Evolutionary conservation across 2,329 filamentous ascomycete species (phyloP).

Genomic region (Acephala macrosclerotiorum): DNA sequence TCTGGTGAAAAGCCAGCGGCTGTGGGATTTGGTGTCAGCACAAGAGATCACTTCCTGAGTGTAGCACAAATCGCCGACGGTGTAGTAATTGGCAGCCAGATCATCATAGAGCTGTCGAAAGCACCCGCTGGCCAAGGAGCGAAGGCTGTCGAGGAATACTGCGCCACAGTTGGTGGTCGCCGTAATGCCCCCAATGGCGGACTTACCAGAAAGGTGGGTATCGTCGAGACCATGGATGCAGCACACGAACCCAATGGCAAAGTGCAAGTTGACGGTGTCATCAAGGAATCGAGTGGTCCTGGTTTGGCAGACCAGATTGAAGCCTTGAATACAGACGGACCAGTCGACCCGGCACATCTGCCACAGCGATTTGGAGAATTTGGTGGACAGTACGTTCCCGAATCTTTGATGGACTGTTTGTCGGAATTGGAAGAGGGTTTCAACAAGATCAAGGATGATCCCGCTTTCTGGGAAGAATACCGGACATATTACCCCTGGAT

Average conservation of each 20-base stretch:
- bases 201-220: constrained; percentile 69
- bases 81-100: constrained; percentile 96
- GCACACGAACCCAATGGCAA: constrained; percentile 65
- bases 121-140: constrained; percentile 71
- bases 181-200: constrained; percentile 46
- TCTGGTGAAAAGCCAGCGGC: constrained; percentile 90
- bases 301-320: constrained; percentile 66
- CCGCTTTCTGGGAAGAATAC: constrained; percentile 96
- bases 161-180: constrained; percentile 73
- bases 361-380: constrained; percentile 94
- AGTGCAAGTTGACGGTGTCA: constrained; percentile 73
- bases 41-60: constrained; percentile 88
- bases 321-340: constrained; percentile 65
- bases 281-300: constrained; percentile 47
- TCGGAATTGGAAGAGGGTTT: constrained; percentile 91
- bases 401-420: constrained; percentile 97
- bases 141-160: constrained; percentile 85
- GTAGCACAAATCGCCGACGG: constrained; percentile 87
- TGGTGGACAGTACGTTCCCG: constrained; percentile 96
- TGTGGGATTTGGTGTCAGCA: constrained; percentile 96
- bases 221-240: constrained; percentile 71
- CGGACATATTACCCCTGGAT: constrained; percentile 97
- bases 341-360: constrained; percentile 60
- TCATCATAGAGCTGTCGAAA: constrained; percentile 80
- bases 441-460: constrained; percentile 84